Conservation (phyloP, 257 asterid genomes). For the Avicennia marina region DNA sequence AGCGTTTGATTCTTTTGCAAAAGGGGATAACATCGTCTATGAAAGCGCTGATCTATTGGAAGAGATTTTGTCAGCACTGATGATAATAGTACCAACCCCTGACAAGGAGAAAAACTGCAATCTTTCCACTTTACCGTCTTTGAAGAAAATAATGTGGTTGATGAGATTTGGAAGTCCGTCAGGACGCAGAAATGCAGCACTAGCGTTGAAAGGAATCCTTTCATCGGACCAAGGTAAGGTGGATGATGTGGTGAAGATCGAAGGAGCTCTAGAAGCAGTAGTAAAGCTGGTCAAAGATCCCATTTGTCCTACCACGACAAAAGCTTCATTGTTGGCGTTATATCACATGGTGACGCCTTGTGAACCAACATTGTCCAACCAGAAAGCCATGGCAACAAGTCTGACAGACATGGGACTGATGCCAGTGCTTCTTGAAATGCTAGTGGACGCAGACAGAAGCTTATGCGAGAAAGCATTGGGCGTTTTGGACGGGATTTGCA, state of each 20-base stretch:
- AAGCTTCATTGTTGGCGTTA: slow-evolving; percentile 34
- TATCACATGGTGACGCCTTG: slow-evolving; percentile 27
- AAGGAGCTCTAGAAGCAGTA: slow-evolving; percentile 34
- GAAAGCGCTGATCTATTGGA: slow-evolving; percentile 10
- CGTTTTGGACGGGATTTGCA: slow-evolving; percentile 43
- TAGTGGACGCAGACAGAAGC: slow-evolving; percentile 45
- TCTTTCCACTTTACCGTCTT: slow-evolving; percentile 34
- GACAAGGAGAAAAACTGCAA: slow-evolving; percentile 27
- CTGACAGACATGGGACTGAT: slow-evolving; percentile 35
- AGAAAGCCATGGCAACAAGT: slow-evolving; percentile 7
- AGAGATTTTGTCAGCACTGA: slow-evolving; percentile 33
- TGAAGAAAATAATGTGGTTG: slow-evolving; percentile 25
- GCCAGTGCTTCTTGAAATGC: slow-evolving; percentile 25
- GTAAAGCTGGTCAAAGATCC: slow-evolving; percentile 40
- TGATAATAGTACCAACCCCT: slow-evolving; percentile 13
- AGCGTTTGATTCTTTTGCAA: slow-evolving; percentile 32
- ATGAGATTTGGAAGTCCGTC: slow-evolving; percentile 28
- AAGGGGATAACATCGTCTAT: neutral
- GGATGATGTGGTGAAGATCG: too few relatives aligned
- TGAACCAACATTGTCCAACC: neutral
- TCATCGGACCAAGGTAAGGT: too few relatives aligned
- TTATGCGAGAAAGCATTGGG: slow-evolving; percentile 49
- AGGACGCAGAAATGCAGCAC: too few relatives aligned
- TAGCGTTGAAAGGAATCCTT: too few relatives aligned
- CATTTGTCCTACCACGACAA: slow-evolving; percentile 42